These are phyloP conservation scores for Kingdonia uniflora DNA, from an alignment of 164 flowering plant species.

Conservation along the genomic window DNA sequence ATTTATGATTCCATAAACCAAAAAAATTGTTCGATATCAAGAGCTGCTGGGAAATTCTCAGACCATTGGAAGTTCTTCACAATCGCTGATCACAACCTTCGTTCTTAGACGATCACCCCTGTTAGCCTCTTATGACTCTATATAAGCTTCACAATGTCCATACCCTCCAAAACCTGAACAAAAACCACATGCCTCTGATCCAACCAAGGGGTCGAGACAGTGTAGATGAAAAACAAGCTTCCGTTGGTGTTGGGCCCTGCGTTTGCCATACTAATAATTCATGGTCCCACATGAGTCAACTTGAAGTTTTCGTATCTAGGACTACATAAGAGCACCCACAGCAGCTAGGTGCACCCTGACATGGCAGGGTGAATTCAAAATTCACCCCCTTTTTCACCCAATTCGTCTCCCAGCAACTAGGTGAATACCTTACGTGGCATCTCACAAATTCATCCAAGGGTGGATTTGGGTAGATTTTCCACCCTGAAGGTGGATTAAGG, in stretches of 20 bases:
- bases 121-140: constrained; percentile 82
- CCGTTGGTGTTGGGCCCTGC: constrained; percentile 91
- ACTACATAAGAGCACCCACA: too few relatives aligned
- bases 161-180: constrained; percentile 93
- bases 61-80: constrained; percentile 76
- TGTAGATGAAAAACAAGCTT: constrained; percentile 97
- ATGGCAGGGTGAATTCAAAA: too few relatives aligned
- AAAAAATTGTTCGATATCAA: too few relatives aligned
- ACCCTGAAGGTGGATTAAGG: too few relatives aligned
- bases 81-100: constrained; percentile 65
- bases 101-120: constrained; percentile 87
- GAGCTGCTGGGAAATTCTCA: constrained; percentile 10
- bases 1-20: too few relatives aligned
- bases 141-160: constrained; percentile 76
- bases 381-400: too few relatives aligned
- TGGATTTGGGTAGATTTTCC: too few relatives aligned
- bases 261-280: constrained; percentile 31
- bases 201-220: constrained; percentile 96
- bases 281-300: constrained; percentile 25
- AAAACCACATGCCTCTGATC: constrained; percentile 94
- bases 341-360: too few relatives aligned
- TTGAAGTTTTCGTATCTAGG: too few relatives aligned
- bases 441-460: too few relatives aligned
- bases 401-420: too few relatives aligned
- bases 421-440: too few relatives aligned